Percentiles rank a stretch among this genome's conserved stretches.
These are phyloP conservation scores for Lodderomyces pseudojiufengensis DNA, from an alignment of 1,139 yeast species.

Conservation along the genomic window DNA sequence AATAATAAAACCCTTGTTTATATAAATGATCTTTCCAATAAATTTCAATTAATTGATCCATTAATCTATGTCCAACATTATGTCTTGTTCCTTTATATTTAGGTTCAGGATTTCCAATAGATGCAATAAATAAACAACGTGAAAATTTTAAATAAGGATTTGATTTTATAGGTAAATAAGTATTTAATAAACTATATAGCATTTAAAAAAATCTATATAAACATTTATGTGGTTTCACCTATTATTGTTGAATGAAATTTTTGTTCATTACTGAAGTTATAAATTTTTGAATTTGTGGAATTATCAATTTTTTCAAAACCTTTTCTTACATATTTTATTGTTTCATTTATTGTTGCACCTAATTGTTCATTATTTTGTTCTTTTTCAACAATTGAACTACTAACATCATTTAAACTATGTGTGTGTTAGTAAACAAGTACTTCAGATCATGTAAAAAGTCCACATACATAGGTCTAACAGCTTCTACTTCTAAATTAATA, in stretches of 20 bases:
- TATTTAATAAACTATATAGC: slow-evolving; percentile 4
- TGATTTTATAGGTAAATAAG: slow-evolving; percentile 4
- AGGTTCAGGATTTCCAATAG: slow-evolving; percentile 79
- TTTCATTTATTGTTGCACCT: not conserved
- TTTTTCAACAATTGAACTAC: slow-evolving; percentile 20
- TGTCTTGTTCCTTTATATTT: slow-evolving; percentile 64
- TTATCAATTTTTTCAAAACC: slow-evolving; percentile 3
- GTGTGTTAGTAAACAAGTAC: not conserved
- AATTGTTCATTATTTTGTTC: slow-evolving; percentile 8
- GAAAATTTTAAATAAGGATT: slow-evolving; percentile 2
- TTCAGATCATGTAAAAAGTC: not conserved
- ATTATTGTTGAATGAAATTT: too few relatives aligned
- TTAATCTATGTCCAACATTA: slow-evolving; percentile 65
- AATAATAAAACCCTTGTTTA: slow-evolving; percentile 8
- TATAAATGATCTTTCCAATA: slow-evolving; percentile 22
- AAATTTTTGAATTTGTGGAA: slow-evolving; percentile 1
- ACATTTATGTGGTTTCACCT: too few relatives aligned
- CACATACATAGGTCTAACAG: slow-evolving; percentile 17
- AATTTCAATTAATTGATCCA: slow-evolving; percentile 29
- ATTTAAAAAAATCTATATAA: too few relatives aligned
- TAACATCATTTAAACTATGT: slow-evolving; percentile 16
- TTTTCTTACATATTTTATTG: slow-evolving; percentile 2
- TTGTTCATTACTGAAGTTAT: not conserved
- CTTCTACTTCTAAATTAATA: slow-evolving; percentile 18
- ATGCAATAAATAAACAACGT: slow-evolving; percentile 34